Conservation (phyloP, 768 basidiomycete species). For the Tephrocybe sp. region DNA sequence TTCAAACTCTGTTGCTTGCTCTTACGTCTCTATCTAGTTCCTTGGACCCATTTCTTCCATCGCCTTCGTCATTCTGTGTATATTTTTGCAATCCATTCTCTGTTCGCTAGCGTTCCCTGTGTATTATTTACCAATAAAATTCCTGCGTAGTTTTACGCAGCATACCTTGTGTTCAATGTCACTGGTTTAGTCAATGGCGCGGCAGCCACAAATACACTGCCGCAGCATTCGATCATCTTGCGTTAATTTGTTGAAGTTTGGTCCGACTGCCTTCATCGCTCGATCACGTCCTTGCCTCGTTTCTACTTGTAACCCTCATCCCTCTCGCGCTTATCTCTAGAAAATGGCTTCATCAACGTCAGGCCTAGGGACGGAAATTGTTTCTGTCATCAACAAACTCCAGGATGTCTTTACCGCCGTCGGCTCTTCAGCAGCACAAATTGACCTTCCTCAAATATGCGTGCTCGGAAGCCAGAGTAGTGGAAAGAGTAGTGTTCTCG, state of each 20-base stretch:
- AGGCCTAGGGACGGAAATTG: constrained; percentile 81
- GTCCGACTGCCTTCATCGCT: constrained; percentile 13
- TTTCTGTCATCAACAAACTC: constrained; percentile 81
- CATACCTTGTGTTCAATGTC: background rate
- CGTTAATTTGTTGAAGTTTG: constrained; percentile 20
- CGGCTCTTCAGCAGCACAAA: constrained; percentile 71
- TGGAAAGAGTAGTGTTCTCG: constrained; percentile 90
- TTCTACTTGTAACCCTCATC: constrained; percentile 10
- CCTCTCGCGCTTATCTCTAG: constrained; percentile 22
- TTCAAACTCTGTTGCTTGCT: constrained; percentile 8
- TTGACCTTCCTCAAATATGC: constrained; percentile 92
- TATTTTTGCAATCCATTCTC: constrained; percentile 8
- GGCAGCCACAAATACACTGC: too few species aligned
- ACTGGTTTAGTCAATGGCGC: too few species aligned
- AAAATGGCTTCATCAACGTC: constrained; percentile 56
- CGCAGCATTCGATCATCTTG: background rate
- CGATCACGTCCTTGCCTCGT: constrained; percentile 11
- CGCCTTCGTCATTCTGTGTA: constrained; percentile 9
- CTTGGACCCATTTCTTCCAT: background rate
- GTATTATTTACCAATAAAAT: constrained; percentile 8
- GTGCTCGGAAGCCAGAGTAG: constrained; percentile 91
- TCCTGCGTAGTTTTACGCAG: background rate
- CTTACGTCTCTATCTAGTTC: constrained; percentile 1
- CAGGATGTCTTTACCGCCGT: constrained; percentile 90
- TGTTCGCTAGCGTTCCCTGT: constrained; percentile 8